phyloP scores from a whole-genome alignment of 2,329 filamentous ascomycete genomes.

The Botrytis porri region DNA sequence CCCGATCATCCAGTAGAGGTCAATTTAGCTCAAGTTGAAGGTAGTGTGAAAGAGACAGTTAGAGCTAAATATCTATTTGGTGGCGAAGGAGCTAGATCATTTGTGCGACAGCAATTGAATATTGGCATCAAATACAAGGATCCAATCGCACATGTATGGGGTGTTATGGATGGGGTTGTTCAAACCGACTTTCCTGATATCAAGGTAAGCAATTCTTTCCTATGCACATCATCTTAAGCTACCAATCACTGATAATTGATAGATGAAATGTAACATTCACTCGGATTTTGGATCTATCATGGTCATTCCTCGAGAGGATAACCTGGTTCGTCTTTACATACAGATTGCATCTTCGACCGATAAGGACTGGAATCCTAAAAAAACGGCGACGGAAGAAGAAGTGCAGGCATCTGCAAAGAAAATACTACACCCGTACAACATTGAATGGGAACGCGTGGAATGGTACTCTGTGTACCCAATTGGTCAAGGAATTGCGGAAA shows the following conservation, averaged over 20 bases:
- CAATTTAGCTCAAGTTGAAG: slow-evolving; percentile 72
- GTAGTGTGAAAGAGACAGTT: slow-evolving; percentile 66
- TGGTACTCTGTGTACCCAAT: slow-evolving; percentile 79
- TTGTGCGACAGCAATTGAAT: slow-evolving; percentile 60
- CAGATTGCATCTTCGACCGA: slow-evolving; percentile 63
- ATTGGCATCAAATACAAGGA: slow-evolving; percentile 72
- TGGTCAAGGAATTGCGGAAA: slow-evolving; percentile 68
- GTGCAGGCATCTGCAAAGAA: slow-evolving; percentile 64
- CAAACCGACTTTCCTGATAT: slow-evolving; percentile 75
- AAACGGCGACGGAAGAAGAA: slow-evolving; percentile 59
- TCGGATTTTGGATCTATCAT: slow-evolving; percentile 73
- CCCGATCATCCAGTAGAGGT: slow-evolving; percentile 77
- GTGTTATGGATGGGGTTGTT: slow-evolving; percentile 72
- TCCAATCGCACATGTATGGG: slow-evolving; percentile 70
- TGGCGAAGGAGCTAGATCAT: slow-evolving; percentile 67
- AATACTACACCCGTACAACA: slow-evolving; percentile 64
- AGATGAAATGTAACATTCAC: slow-evolving; percentile 75
- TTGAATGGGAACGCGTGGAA: slow-evolving; percentile 65
- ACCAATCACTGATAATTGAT: slow-evolving; percentile 24
- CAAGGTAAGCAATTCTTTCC: slow-evolving; percentile 55
- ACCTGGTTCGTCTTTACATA: slow-evolving; percentile 68
- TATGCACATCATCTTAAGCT: slow-evolving; percentile 48
- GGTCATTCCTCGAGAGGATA: slow-evolving; percentile 71
- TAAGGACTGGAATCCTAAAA: slow-evolving; percentile 58
- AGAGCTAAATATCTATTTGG: slow-evolving; percentile 69